Evolutionary conservation across 1,284 basidiomycete genomes (phyloP).

Genomic region (Naganishia albida): DNA sequence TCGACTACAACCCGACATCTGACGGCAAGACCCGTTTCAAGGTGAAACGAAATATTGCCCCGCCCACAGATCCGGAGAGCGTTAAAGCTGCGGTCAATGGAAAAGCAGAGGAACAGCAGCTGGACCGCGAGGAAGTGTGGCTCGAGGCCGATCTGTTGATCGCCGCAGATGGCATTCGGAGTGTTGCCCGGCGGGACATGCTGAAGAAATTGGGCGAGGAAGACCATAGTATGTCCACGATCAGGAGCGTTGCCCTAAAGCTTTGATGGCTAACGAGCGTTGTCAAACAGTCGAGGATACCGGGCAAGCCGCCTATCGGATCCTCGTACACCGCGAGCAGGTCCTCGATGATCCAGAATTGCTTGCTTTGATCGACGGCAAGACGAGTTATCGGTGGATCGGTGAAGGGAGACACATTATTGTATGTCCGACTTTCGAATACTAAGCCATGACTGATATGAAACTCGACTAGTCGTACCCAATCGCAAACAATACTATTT

Average conservation of each 20-base stretch:
- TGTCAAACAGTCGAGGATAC: slow-evolving; percentile 45
- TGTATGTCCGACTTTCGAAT: slow-evolving; percentile 32
- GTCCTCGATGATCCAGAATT: slow-evolving; percentile 52
- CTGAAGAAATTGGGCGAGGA: slow-evolving; percentile 44
- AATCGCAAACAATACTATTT: slow-evolving; percentile 45
- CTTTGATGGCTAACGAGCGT: not conserved
- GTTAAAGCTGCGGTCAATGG: slow-evolving; percentile 3
- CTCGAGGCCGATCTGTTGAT: slow-evolving; percentile 50
- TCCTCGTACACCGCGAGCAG: slow-evolving; percentile 46
- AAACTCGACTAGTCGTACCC: slow-evolving; percentile 45
- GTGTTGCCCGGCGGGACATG: slow-evolving; percentile 45
- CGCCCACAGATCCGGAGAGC: slow-evolving; percentile 24
- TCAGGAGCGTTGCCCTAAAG: not conserved
- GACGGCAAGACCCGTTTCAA: slow-evolving; percentile 40
- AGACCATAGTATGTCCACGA: slow-evolving; percentile 41
- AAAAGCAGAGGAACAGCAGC: slow-evolving; percentile 13
- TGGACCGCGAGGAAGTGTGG: slow-evolving; percentile 39
- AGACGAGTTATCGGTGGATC: slow-evolving; percentile 51
- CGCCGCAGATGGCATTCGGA: slow-evolving; percentile 53
- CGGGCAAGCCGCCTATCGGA: slow-evolving; percentile 54
- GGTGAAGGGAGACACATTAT: slow-evolving; percentile 52
- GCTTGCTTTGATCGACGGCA: slow-evolving; percentile 46
- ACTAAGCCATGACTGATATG: not conserved
- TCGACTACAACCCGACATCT: slow-evolving; percentile 41
- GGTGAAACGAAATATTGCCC: slow-evolving; percentile 31